phyloP scores from a whole-genome alignment of 2,329 filamentous ascomycete genomes.

The Calcarisporium arbuscula region DNA sequence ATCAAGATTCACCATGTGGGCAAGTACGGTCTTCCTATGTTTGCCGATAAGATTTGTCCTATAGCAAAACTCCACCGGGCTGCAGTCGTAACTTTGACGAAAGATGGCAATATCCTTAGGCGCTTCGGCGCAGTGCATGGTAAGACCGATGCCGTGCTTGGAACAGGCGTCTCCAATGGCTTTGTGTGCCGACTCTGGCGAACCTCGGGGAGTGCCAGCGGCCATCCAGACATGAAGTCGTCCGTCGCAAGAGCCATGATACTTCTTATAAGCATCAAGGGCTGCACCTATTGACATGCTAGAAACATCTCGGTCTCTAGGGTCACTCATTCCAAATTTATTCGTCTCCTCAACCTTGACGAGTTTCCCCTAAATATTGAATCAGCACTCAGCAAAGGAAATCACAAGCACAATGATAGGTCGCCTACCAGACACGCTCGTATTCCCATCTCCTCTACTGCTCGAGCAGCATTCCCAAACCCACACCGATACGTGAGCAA shows the following conservation, averaged over 20 bases:
- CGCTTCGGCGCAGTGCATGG: slow-evolving; percentile 40
- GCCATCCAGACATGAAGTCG: slow-evolving; percentile 42
- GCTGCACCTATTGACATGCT: slow-evolving; percentile 6
- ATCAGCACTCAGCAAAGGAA: too few species aligned
- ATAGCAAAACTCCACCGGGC: slow-evolving; percentile 37
- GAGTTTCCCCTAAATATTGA: slow-evolving; percentile 9
- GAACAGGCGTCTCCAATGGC: slow-evolving; percentile 33
- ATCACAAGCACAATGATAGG: too few species aligned
- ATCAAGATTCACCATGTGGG: slow-evolving; percentile 8
- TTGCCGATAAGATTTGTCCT: slow-evolving; percentile 16
- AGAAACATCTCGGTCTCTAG: slow-evolving; percentile 6
- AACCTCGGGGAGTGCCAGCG: slow-evolving; percentile 39
- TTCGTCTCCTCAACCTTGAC: slow-evolving; percentile 6
- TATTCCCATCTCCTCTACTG: slow-evolving; percentile 13
- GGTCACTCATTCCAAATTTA: slow-evolving; percentile 1
- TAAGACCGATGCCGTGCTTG: slow-evolving; percentile 34
- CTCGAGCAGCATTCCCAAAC: slow-evolving; percentile 12
- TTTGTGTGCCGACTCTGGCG: slow-evolving; percentile 27
- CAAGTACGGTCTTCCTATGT: slow-evolving; percentile 5
- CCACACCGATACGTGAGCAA: slow-evolving; percentile 32
- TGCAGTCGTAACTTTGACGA: slow-evolving; percentile 29
- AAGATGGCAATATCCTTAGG: slow-evolving; percentile 31
- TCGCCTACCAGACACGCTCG: slow-evolving; percentile 15
- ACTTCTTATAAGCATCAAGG: slow-evolving; percentile 20
- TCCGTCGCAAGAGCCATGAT: slow-evolving; percentile 22